Evolutionary conservation across 352 stramenopile species (phyloP).

Genomic region (Pythium aquatile): DNA sequence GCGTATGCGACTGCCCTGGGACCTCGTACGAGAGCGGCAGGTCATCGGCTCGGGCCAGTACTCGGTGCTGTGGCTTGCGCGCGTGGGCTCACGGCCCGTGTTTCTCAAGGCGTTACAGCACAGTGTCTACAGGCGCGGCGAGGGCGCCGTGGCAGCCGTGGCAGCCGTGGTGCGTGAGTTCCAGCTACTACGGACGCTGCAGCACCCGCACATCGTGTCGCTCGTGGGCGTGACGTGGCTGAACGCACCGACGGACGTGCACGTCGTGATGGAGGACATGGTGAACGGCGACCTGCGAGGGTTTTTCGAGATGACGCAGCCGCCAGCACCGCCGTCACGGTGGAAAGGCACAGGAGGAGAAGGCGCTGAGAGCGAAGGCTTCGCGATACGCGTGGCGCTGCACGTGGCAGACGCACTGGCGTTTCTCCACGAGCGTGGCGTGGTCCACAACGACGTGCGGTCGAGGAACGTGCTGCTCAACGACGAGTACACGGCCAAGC

Average conservation of each 20-base stretch:
- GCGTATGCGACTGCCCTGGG: constrained; percentile 24
- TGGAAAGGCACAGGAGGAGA: constrained; percentile 5
- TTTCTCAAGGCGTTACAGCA: constrained; percentile 28
- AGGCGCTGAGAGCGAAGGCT: constrained; percentile 4
- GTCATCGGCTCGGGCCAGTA: constrained; percentile 26
- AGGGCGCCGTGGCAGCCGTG: constrained; percentile 16
- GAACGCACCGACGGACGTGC: constrained; percentile 41
- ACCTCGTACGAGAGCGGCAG: constrained; percentile 24
- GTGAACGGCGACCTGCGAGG: constrained; percentile 44
- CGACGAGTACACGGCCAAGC: constrained; percentile 31
- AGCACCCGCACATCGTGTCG: constrained; percentile 52
- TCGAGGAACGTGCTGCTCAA: constrained; percentile 26
- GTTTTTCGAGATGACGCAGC: constrained; percentile 23
- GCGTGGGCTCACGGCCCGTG: constrained; percentile 14
- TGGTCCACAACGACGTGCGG: constrained; percentile 47
- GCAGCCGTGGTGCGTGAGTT: constrained; percentile 23
- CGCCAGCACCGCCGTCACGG: constrained; percentile 12
- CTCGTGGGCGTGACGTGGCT: constrained; percentile 51
- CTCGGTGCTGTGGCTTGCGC: constrained; percentile 30
- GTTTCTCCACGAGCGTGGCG: constrained; percentile 43
- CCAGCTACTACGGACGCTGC: constrained; percentile 31
- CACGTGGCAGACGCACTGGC: constrained; percentile 38
- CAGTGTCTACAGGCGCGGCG: constrained; percentile 9
- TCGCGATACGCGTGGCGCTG: constrained; percentile 16
- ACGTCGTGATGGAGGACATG: constrained; percentile 54